Base-by-base conservation (phyloP, 1,284 basidiomycete species). In the Melampsora americana region DNA sequence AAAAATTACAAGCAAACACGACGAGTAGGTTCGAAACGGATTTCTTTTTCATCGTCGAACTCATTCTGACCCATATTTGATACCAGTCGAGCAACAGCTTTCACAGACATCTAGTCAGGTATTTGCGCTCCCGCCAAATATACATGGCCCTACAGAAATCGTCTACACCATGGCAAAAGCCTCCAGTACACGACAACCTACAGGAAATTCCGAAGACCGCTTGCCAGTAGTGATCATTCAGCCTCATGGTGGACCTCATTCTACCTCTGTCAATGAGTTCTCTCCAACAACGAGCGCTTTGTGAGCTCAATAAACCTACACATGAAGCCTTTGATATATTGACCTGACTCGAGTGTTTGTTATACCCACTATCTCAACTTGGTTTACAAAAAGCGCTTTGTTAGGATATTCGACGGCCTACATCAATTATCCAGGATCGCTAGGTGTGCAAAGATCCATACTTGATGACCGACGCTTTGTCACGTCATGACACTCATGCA, bases 241-340 rank as follows among this genome's bases (percentile, higher is more conserved):
- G n/a, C 86, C 86, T 4, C 90, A 91, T 78, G 90, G 90, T 6
- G 90, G 90, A 0, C 90, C 90, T 0, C 90, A 91, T 80, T 83
- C 80, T 0, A 83, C 85, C 0, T 84, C 80, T 12, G 84, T 85
- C 0, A 26, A 67, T 28, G 23, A 59, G 53, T 66, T 72, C 61
- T 66, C 76, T 69, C 44, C 75, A 69, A 23, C 66, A 59, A 42
- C 39, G 53, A 44, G 44, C 30, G 26, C 78, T 44, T 35, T 79
- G 78, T 71, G 48, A 66, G 77, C 9, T 53, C 11, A n/a, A 5
- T n/a, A 35, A 50, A 68, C 12, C 1, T 32, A 48, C 42, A n/a
- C n/a, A 30, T 46, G 14, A 14, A 32, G 28, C 1, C 30, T 68
- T 44, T 35, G 26, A 20, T 28, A 16, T 0, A 48, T 30, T 69